Base-by-base conservation (phyloP, 202 grass and related monocot species). In the Cymbopogon flexuosus region DNA sequence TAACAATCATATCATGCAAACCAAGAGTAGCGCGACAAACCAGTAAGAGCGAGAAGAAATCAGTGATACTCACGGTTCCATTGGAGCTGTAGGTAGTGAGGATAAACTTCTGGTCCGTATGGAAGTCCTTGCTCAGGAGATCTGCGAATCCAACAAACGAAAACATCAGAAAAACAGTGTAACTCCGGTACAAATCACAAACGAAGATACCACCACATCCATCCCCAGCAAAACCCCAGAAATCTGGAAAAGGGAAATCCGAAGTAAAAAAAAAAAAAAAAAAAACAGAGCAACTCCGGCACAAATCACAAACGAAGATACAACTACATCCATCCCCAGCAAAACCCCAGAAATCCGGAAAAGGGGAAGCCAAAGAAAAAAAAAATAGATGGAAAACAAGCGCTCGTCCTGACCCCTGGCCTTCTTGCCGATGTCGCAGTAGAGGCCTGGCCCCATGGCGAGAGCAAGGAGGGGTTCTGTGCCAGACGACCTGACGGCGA, bases 41-140 rank as follows among this genome's bases (percentile, higher is more conserved):
- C 7, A 16, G 9, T 42, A 69, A 54, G 45, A 63, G 11, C 22
- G 22, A 77, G 56, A 43, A 54, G 70, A 51, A 65, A 62, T 58
- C 21, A 18, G 49, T 1, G 27, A 37, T 77, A 91, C 94, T 93
- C 66, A 97, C 91, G 24, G 91, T 76, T 92, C 91, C 91, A 84
- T 87, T 92, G 7, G 73, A 47, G 45, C 91, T 70, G 84, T 76
- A 92, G 73, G 91, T 97, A 52, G 86, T 88, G 65, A 97, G 24
- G 64, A 84, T 76, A 64, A 94, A 87, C 81, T 97, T 94, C 74
- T 92, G 89, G 51, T 91, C 88, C 70, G 84, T 94, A 27, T 87
- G 72, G 83, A 92, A 94, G 47, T 93, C 94, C 84, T 46, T 94
- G 88, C 84, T 88, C 40, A 97, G 84, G 57, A 97, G 91, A 89